Evolutionary conservation across 75 land plant genomes (phyloP).

Genomic region (Cupressus sempervirens): DNA sequence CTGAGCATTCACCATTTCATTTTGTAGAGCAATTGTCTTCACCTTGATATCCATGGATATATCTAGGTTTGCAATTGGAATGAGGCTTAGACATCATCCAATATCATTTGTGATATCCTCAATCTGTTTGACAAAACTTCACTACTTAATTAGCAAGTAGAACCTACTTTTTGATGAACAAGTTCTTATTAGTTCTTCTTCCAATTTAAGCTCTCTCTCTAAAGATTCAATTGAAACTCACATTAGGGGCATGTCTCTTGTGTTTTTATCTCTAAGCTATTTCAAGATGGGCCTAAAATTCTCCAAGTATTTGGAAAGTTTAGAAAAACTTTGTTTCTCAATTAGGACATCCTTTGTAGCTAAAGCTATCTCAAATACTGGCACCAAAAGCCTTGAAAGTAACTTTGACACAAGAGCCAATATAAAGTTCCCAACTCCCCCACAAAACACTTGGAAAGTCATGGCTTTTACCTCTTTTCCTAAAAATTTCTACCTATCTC

Average conservation of each 20-base stretch:
- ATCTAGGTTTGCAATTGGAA: slow-evolving; percentile 15
- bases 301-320: slow-evolving; percentile 13
- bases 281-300: slow-evolving; percentile 12
- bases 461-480: neutral
- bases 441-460: slow-evolving; percentile 8
- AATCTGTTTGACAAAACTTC: slow-evolving; percentile 7
- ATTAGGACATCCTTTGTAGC: slow-evolving; percentile 24
- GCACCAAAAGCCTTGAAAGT: slow-evolving; percentile 20
- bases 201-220: slow-evolving; percentile 10
- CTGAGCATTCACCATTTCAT: slow-evolving; percentile 12
- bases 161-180: slow-evolving; percentile 17
- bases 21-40: neutral
- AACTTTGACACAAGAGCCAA: slow-evolving; percentile 33
- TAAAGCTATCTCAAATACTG: slow-evolving; percentile 6
- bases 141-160: slow-evolving; percentile 17
- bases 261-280: slow-evolving; percentile 5
- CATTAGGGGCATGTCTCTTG: slow-evolving; percentile 6
- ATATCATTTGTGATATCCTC: slow-evolving; percentile 22
- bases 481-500: neutral
- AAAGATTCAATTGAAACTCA: slow-evolving; percentile 7
- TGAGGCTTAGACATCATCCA: slow-evolving; percentile 16
- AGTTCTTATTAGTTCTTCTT: slow-evolving; percentile 4
- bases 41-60: slow-evolving; percentile 6
- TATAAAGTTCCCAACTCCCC: slow-evolving; percentile 19
- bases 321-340: slow-evolving; percentile 20